Percentiles rank a stretch among this genome's conserved stretches.
Conservation (phyloP, 495 filamentous ascomycete genomes). For the Penicillium mononematosum region DNA sequence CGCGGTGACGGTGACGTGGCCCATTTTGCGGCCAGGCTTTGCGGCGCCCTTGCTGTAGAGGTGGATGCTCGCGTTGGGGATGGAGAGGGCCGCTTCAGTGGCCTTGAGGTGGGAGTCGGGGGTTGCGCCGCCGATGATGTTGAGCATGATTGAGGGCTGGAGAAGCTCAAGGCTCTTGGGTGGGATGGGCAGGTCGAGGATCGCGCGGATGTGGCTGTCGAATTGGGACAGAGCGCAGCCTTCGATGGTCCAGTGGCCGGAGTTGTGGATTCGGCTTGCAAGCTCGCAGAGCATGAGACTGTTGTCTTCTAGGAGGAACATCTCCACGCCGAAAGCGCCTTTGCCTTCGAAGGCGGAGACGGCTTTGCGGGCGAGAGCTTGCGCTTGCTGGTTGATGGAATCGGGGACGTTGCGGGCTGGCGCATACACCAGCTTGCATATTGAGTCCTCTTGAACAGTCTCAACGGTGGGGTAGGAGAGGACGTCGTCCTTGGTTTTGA, state of each 20-base stretch:
- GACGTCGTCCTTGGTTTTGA: constrained; percentile 78
- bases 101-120: constrained; percentile 68
- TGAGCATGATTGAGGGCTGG: constrained; percentile 86
- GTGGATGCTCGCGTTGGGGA: constrained; percentile 66
- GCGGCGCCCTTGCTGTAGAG: constrained; percentile 88
- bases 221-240: constrained; percentile 88
- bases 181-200: constrained; percentile 74
- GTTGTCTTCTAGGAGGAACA: constrained; percentile 85
- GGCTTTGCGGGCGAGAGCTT: constrained; percentile 74
- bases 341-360: constrained; percentile 79
- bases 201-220: constrained; percentile 82
- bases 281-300: constrained; percentile 84
- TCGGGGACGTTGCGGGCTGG: constrained; percentile 73
- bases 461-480: constrained; percentile 88
- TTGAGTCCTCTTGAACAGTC: constrained; percentile 90
- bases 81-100: constrained; percentile 60
- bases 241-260: constrained; percentile 96
- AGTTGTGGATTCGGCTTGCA: constrained; percentile 94
- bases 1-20: constrained; percentile 79
- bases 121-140: constrained; percentile 80
- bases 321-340: constrained; percentile 94
- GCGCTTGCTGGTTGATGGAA: constrained; percentile 60
- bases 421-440: constrained; percentile 90
- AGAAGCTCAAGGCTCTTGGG: constrained; percentile 57
- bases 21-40: constrained; percentile 88